Conservation (phyloP, 148 eudicot genomes). For the Persicaria maculosa region DNA sequence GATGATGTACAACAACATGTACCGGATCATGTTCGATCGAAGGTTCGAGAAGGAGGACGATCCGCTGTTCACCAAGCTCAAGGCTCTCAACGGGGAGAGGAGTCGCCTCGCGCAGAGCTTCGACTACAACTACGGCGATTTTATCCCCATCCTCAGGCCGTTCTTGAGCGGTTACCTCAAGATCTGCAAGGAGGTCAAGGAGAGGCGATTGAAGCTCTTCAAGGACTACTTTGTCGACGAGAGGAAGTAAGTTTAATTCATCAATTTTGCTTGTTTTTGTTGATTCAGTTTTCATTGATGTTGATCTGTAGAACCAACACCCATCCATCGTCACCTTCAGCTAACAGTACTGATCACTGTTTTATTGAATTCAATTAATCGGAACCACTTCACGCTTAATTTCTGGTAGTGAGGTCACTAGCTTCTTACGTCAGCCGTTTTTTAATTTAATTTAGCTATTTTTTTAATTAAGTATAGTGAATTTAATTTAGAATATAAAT, state of each 20-base stretch:
- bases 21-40: conserved; percentile 44
- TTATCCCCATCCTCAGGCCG: conserved; percentile 46
- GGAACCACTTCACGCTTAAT: too few relatives aligned
- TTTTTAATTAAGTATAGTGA: too few relatives aligned
- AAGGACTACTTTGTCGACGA: conserved; percentile 31
- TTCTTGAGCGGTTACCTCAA: conserved; percentile 42
- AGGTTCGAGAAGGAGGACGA: conserved; percentile 37
- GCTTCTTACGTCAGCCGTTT: too few relatives aligned
- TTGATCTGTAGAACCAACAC: too few relatives aligned
- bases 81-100: conserved; percentile 35
- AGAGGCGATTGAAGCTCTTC: conserved; percentile 35
- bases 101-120: conserved; percentile 52
- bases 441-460: too few relatives aligned
- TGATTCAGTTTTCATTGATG: too few relatives aligned
- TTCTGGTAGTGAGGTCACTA: too few relatives aligned
- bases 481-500: too few relatives aligned
- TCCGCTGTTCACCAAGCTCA: conserved; percentile 32
- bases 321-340: too few relatives aligned
- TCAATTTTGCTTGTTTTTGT: background rate
- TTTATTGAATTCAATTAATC: too few relatives aligned
- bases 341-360: too few relatives aligned
- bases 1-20: conserved; percentile 48
- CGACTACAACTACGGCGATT: conserved; percentile 54
- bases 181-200: conserved; percentile 40
- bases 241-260: conserved; percentile 25